A percentile compares a stretch with the other conserved stretches of the same genome.
These are phyloP conservation scores for Rosa lucieae DNA, from an alignment of 306 rosid genomes.

Conservation along the genomic window DNA sequence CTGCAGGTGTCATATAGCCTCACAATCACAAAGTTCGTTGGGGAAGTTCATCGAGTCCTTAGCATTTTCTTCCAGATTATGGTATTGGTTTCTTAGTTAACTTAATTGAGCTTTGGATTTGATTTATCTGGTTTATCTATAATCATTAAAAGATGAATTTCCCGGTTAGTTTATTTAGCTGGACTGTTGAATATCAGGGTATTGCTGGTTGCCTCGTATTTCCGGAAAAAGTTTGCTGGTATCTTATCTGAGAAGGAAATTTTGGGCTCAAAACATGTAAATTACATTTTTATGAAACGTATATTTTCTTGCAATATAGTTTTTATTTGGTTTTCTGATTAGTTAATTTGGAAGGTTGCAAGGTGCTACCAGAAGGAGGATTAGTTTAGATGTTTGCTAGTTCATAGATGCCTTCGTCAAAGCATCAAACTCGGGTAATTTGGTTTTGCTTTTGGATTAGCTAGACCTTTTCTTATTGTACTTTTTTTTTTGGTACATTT, in stretches of 20 bases:
- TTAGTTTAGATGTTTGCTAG: slow-evolving; percentile 64
- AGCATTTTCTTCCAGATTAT: slow-evolving; percentile 80
- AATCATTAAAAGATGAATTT: slow-evolving; percentile 25
- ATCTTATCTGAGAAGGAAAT: slow-evolving; percentile 67
- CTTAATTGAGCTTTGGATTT: slow-evolving; percentile 18
- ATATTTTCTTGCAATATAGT: slow-evolving; percentile 8
- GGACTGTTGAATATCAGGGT: slow-evolving; percentile 61
- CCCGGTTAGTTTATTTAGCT: slow-evolving; percentile 19
- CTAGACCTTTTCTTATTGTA: slow-evolving; percentile 19
- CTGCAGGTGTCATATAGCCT: slow-evolving; percentile 73
- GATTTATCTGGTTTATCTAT: slow-evolving; percentile 7
- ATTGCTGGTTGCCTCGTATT: slow-evolving; percentile 67
- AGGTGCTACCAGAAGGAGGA: slow-evolving; percentile 76
- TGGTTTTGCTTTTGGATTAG: slow-evolving; percentile 12
- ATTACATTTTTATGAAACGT: slow-evolving; percentile 28
- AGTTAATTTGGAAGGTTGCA: slow-evolving; percentile 38
- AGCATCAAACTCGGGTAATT: slow-evolving; percentile 55
- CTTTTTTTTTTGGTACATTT: neutral
- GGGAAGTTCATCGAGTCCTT: slow-evolving; percentile 70
- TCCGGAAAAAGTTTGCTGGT: slow-evolving; percentile 69
- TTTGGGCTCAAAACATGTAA: slow-evolving; percentile 87
- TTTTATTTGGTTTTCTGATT: slow-evolving; percentile 17
- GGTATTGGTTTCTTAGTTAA: slow-evolving; percentile 45
- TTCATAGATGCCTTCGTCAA: slow-evolving; percentile 47
- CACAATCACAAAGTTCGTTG: slow-evolving; percentile 58